Evolutionary conservation across 139 green algal species (phyloP), one percentile per base, ranked within the genome.

Genomic region (Coccomyxa sp.): DNA sequence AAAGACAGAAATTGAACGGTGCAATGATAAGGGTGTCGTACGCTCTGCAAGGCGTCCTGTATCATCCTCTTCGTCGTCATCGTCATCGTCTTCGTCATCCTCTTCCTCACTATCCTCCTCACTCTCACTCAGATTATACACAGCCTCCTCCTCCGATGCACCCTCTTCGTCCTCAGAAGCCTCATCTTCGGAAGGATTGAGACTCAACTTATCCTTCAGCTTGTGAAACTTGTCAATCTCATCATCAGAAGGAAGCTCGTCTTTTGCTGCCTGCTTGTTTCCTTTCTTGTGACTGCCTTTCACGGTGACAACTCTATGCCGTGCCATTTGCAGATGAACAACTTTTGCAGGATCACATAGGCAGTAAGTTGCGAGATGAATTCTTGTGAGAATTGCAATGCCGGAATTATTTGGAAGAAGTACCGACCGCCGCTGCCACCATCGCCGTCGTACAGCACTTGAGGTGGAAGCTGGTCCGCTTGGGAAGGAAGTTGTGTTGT

Each of bases 221-320:
- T 85, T 85, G 80, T 92, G 81, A 67, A 92, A 91, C 11, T 66
- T 85, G 23, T 92, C 90, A 23, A 87, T 77, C 11, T 90, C 86
- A 76, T 91, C 85, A 21, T 90, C 87, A 16, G 71, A 81, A 30
- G 58, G 75, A 30, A 85, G 14, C 0, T 85, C 82, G 17, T 82
- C 71, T 25, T 80, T 16, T 38, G 67, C 21, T 75, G 23, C 67
- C 23, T 25, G 21, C 67, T 75, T 75, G 23, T 75, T 27, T 25
- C 23, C 67, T 75, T 75, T 27, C 67, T 27, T 27, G 21, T 75
- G 67, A 27, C 67, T 75, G 67, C 67, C 67, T 75, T 75, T 75
- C 67, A 30, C 67, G 23, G 3, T 27, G 21, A 30, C 25, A 27
- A 25, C 67, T 30, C 25, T 75, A 25, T 75, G 21, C 3, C 67